Base-by-base conservation (phyloP, 192 early-diverging fungal species). In the Backusella tuberculispora region DNA sequence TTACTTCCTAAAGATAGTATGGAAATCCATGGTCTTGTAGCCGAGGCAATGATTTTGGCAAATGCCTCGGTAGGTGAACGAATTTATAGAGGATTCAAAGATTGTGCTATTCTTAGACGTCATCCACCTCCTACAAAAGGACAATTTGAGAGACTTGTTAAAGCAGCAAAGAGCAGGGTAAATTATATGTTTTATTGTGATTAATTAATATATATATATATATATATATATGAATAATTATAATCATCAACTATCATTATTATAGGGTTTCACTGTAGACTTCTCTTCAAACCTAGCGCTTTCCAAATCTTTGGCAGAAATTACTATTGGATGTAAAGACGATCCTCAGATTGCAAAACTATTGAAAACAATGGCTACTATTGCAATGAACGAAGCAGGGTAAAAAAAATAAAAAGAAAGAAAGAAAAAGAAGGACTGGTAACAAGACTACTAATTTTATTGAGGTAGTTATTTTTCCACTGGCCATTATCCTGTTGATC, bases 11-110 rank as follows among this genome's bases (percentile, higher is more conserved):
- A 94, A 67, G 74, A 83, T 46, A 82, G 84, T 3, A 75, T 92
- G 73, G 90, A 91, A 71, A 87, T 92, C 34, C 93, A 94, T 80
- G 85, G 89, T 13, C 83, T 93, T 14, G 88, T 94, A 29, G 93
- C 91, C 47, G 93, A 94, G 74, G 91, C 92, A 56, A 94, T 94
- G 93, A 89, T 94, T 67, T 82, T 93, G 75, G 93, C 93, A 43
- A 94, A 94, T 70, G 71, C 83, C 0, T 84, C 87, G 5, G 93
- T 94, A 6, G 93, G 90, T 14, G 78, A 86, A 9, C 71, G 85
- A 26, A 85, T 93, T 38, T 84, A 90, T 78, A 69, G 85, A 40
- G 76, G 84, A 0, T 88, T 86, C 47, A 85, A 84, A 17, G 74
- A 79, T 3, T 83, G 88, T 15, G 89, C 92, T 37, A 79, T 94